These are phyloP conservation scores for Schizothecium vesticola DNA, from an alignment of 495 filamentous ascomycete genomes.

Conservation along the genomic window DNA sequence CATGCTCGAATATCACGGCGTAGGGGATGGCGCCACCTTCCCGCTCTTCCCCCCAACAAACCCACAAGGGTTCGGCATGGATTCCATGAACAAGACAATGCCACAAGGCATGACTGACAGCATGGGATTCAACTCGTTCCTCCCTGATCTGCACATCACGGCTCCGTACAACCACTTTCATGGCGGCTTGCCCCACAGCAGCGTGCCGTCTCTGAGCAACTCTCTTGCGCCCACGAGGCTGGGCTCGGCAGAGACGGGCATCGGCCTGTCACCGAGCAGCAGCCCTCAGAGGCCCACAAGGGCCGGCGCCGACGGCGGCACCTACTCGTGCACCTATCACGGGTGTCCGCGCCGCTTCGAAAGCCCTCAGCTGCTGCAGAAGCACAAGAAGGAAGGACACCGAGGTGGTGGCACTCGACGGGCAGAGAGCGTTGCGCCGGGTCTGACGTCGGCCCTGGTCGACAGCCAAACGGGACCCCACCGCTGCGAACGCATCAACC, in stretches of 20 bases:
- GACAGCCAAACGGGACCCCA: constrained; percentile 29
- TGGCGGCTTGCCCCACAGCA: constrained; percentile 42
- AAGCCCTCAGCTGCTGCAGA: constrained; percentile 77
- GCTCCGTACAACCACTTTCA: constrained; percentile 34
- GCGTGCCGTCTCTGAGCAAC: constrained; percentile 36
- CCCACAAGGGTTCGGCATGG: constrained; percentile 24
- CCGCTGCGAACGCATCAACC: constrained; percentile 75
- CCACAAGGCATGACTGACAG: constrained; percentile 34
- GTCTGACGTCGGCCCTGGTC: constrained; percentile 23
- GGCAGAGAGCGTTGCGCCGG: constrained; percentile 10
- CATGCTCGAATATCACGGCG: constrained; percentile 73
- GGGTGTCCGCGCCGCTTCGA: constrained; percentile 87
- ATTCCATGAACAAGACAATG: constrained; percentile 26
- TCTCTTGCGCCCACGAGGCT: constrained; percentile 36
- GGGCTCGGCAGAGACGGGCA: constrained; percentile 36
- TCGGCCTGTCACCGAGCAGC: constrained; percentile 21
- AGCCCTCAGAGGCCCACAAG: constrained; percentile 51
- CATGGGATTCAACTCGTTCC: constrained; percentile 37
- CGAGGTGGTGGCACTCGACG: constrained; percentile 46
- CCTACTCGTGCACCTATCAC: constrained; percentile 93
- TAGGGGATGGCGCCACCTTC: constrained; percentile 60
- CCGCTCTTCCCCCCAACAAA: constrained; percentile 60
- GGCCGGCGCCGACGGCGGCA: constrained; percentile 71
- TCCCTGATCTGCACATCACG: constrained; percentile 33
- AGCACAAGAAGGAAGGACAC: constrained; percentile 93